A percentile compares a stretch with the other conserved stretches of the same genome.
These are phyloP conservation scores for Conticribra guillardii DNA, from an alignment of 108 stramenopile species.

Conservation along the genomic window DNA sequence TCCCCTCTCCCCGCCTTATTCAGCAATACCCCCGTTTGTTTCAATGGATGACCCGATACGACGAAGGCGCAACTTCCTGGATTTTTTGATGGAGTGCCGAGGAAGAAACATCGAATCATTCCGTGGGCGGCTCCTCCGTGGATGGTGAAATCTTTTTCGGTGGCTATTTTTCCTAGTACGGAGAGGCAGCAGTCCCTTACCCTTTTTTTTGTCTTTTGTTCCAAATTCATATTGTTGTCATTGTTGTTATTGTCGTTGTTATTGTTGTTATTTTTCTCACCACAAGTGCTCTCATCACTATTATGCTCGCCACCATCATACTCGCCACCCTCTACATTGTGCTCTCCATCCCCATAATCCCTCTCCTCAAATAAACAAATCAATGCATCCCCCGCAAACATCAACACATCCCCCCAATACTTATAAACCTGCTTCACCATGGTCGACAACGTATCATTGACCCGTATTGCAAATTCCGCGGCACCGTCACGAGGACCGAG, in stretches of 20 bases:
- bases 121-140: conserved; percentile 49
- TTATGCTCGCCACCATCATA: not conserved
- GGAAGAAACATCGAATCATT: conserved; percentile 48
- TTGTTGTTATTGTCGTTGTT: not conserved
- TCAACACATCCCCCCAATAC: conserved; percentile 68
- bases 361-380: conserved; percentile 61
- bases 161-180: conserved; percentile 40
- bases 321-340: conserved; percentile 24
- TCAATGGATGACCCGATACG: conserved; percentile 48
- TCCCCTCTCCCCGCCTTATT: conserved; percentile 50
- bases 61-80: conserved; percentile 53
- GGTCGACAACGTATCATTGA: conserved; percentile 53
- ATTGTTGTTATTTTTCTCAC: not conserved
- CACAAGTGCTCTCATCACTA: too few species aligned
- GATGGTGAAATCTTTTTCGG: conserved; percentile 45
- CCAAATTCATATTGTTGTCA: conserved; percentile 5
- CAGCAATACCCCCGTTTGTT: conserved; percentile 41
- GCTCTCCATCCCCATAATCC: conserved; percentile 20
- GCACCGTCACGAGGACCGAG: conserved; percentile 52
- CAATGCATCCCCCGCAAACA: conserved; percentile 74
- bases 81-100: conserved; percentile 38
- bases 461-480: conserved; percentile 54
- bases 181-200: conserved; percentile 44
- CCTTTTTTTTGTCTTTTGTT: conserved; percentile 29
- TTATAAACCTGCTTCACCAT: conserved; percentile 58